Base-by-base conservation (phyloP, 1,284 basidiomycete species). In the Vanrija humicola region DNA sequence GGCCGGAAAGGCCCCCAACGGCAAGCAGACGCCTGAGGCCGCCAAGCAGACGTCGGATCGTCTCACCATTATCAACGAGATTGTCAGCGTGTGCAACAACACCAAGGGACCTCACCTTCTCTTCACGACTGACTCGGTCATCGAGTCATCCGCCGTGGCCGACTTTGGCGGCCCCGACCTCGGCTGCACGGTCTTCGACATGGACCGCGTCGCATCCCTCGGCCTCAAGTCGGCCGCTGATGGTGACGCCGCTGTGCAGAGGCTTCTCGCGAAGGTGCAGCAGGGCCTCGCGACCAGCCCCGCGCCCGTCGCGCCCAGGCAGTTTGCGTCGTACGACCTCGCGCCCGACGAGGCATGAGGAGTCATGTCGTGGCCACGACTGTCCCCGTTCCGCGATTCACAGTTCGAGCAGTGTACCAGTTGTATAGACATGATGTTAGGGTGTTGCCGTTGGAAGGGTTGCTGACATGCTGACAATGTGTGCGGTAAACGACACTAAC, bases 101-200 rank as follows among this genome's bases (percentile, higher is more conserved):
- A 61, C 59, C 1, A 26, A 29, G 1, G 52, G 53, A 19, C 59
- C 59, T 1, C 59, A 61, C 28, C 47, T 58, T 9, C 48, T 61
- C 39, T 51, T 61, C 38, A 49, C 55, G 5, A 40, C 45, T 16
- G 59, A 61, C 53, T 40, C 40, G 9, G 43, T 57, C 9, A 50
- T 61, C 38, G 47, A 52, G 48, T 26, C 18, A 0, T 44, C 55
- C 8, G 51, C 59, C 1, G 48, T 57, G 43, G 49, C 55, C 48
- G 59, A 61, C 47, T 48, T 52, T 18, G 59, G 59, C 25, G 59
- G 59, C 0, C 59, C 55, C 23, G 45, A 61, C 26, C 53, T 61
- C 21, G 49, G 21, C 10, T 34, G 45, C 23, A 50, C 9, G 14
- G 40, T 44, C 12, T 46, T 52, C 12, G 26, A 38, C 7, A 40